Percentiles rank a stretch among this genome's conserved stretches.
These are phyloP conservation scores for Penicillium pancosmium DNA, from an alignment of 495 filamentous ascomycete species.

Conservation along the genomic window DNA sequence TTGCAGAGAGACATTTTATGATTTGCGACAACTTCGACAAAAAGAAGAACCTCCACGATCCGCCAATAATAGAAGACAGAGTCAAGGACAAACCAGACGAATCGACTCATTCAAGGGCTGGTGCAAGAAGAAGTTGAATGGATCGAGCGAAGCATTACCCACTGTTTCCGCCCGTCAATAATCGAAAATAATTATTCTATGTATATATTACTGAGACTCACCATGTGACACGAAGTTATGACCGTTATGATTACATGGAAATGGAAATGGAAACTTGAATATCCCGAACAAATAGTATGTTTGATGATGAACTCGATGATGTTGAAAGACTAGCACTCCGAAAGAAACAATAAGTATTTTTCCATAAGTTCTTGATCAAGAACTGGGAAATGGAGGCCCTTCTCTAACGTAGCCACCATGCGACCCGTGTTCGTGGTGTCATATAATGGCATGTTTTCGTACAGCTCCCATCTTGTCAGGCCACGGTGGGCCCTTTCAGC, in stretches of 20 bases:
- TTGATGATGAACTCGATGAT: not conserved
- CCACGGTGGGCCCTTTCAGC: slow-evolving; percentile 19
- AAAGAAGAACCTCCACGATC: not conserved
- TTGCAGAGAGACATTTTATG: not conserved
- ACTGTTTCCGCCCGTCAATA: not conserved
- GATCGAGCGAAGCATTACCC: not conserved
- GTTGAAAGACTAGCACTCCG: not conserved
- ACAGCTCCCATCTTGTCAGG: slow-evolving; percentile 25
- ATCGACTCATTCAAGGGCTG: not conserved
- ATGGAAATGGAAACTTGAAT: not conserved
- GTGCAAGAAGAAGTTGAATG: slow-evolving; percentile 4
- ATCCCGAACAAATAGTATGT: not conserved
- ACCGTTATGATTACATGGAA: not conserved
- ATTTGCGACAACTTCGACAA: slow-evolving; percentile 1
- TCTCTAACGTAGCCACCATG: not conserved
- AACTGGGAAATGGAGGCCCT: slow-evolving; percentile 1
- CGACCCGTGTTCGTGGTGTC: slow-evolving; percentile 15
- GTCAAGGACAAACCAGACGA: not conserved
- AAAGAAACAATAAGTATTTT: slow-evolving; percentile 8
- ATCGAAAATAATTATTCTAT: not conserved
- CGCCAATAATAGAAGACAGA: not conserved
- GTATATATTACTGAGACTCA: not conserved
- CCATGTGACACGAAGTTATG: not conserved
- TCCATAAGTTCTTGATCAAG: slow-evolving; percentile 6
- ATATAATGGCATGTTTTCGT: slow-evolving; percentile 25